phyloP scores from a whole-genome alignment of 1,139 yeast species.

The Diutina neorugosa region DNA sequence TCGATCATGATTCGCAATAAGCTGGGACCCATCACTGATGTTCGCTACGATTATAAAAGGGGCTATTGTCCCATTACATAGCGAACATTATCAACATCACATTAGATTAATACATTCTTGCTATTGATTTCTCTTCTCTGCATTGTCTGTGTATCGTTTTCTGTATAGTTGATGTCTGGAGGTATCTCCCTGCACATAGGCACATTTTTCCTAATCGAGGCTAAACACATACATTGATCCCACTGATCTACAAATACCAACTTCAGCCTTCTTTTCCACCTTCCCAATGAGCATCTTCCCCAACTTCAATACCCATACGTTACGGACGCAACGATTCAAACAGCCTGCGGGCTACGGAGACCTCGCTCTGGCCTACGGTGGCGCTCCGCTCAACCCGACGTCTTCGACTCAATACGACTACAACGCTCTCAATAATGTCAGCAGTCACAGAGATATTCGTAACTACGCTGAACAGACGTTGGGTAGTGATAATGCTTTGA shows the following conservation, averaged over 20 bases:
- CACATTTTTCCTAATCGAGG: background rate
- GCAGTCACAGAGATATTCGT: conserved; percentile 61
- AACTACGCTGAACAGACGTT: conserved; percentile 88
- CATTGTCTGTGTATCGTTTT: too few relatives aligned
- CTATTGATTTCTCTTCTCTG: too few relatives aligned
- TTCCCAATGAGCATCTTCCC: conserved; percentile 39
- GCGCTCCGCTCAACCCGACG: conserved; percentile 5
- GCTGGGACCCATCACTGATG: conserved; percentile 3
- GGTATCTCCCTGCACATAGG: background rate
- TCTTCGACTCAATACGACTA: conserved; percentile 6
- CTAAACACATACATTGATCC: background rate
- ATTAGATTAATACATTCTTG: background rate
- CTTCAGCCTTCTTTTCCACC: background rate
- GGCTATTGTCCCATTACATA: background rate
- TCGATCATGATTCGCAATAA: conserved; percentile 3
- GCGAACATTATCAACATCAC: background rate
- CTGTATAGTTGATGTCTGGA: too few relatives aligned
- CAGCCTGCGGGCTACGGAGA: conserved; percentile 29
- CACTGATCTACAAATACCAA: background rate
- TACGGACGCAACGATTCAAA: conserved; percentile 45
- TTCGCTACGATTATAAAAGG: background rate
- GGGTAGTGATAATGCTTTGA: conserved; percentile 82
- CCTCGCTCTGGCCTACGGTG: conserved; percentile 23
- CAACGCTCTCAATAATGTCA: conserved; percentile 25
- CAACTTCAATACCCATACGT: conserved; percentile 44